Base-by-base conservation (phyloP, 441 rosid species). In the Pelargonium myrrhifolium region DNA sequence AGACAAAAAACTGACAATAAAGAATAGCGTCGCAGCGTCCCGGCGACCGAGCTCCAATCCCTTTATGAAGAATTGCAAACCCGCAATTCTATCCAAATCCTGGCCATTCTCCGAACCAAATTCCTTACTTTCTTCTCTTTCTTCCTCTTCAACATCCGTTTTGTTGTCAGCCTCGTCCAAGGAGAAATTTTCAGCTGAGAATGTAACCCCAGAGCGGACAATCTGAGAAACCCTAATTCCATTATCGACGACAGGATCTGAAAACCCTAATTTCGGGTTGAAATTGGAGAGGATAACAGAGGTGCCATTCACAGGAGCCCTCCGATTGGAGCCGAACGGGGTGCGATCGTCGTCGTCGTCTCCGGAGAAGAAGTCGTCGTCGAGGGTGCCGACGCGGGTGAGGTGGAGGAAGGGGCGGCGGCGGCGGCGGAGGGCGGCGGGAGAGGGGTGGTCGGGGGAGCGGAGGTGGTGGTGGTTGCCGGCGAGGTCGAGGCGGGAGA, bases 341-440 rank as follows among this genome's bases (percentile, higher is more conserved):
- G 92, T 78, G 60, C 82, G 83, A 51, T 84, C 81, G 62, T 69
- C 78, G 35, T 87, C 89, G 12, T 86, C 92, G 24, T 85, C 87
- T 0, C 86, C 85, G 53, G 98, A 90, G 76, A 87, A 87, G 82
- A 90, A 88, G 65, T 87, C 97, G 62, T 90, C 93, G 35, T 86
- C 97, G 0, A 89, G 68, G 24, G 97, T 84, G 12, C 92, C 97
- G 18, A 86, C 87, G 56, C 96, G 96, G 28, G 96, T 87, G 71
- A 91, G 86, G 73, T 89, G 96, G 42, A 89, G 92, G 74, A 89
- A 88, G 0, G 90, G 90, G 20, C 87, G 86, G 74, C 74, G 86
- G 65, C 68, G 80, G 61, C 4, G 70, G 65, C n/a, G 77, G 39
- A 42, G 66, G 55, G n/a, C 64, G 74, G 42, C 31, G 60, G 64